phyloP scores from a whole-genome alignment of 306 rosid species.

The Fragaria iinumae region DNA sequence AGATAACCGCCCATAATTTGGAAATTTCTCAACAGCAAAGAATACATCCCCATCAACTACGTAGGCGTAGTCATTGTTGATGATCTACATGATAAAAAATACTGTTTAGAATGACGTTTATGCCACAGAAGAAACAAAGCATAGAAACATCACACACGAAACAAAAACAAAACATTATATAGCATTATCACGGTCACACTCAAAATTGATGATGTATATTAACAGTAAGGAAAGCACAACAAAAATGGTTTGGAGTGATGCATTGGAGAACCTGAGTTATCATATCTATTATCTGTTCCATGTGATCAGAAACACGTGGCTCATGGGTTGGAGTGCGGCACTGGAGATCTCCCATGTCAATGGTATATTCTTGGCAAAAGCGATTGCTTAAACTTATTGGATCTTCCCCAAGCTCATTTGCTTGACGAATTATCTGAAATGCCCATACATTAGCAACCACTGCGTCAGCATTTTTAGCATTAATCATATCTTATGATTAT shows the following conservation, averaged over 20 bases:
- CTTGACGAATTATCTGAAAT: slow-evolving; percentile 77
- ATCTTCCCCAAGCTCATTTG: slow-evolving; percentile 80
- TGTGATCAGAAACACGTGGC: slow-evolving; percentile 88
- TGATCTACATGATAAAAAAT: slow-evolving; percentile 55
- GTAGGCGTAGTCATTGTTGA: slow-evolving; percentile 68
- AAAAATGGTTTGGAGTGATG: neutral
- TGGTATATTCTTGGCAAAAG: slow-evolving; percentile 76
- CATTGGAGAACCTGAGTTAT: slow-evolving; percentile 63
- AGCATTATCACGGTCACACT: neutral
- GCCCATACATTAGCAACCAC: slow-evolving; percentile 33
- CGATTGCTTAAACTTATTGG: slow-evolving; percentile 68
- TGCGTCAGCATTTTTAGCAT: slow-evolving; percentile 1
- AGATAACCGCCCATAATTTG: slow-evolving; percentile 77
- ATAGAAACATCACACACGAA: neutral
- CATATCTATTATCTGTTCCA: slow-evolving; percentile 80
- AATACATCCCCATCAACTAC: slow-evolving; percentile 86
- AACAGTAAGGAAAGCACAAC: neutral
- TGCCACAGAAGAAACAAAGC: neutral
- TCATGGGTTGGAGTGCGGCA: slow-evolving; percentile 78
- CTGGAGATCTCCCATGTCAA: slow-evolving; percentile 77
- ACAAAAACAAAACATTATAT: no score
- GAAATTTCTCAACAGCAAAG: slow-evolving; percentile 76
- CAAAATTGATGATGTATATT: neutral
- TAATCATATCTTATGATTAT: neutral
- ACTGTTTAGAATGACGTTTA: neutral